A percentile compares a stretch with the other conserved stretches of the same genome.
These are phyloP conservation scores for Seiridium cupressi DNA, from an alignment of 2,329 filamentous ascomycete species.

Conservation along the genomic window DNA sequence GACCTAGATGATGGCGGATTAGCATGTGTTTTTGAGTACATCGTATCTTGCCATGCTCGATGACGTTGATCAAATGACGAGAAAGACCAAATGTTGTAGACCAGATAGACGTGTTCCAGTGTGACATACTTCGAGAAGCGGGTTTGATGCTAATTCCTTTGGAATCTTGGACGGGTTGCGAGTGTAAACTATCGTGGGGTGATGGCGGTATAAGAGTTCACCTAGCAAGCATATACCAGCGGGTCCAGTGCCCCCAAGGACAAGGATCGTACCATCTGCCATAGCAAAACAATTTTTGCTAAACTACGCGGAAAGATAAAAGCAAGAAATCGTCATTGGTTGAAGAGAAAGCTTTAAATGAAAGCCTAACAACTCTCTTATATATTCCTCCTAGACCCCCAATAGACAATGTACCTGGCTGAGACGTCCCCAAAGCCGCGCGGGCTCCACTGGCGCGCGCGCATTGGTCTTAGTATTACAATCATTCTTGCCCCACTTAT, in stretches of 20 bases:
- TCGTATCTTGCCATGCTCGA: background rate
- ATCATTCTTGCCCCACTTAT: background rate
- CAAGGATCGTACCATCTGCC: slow-evolving; percentile 19
- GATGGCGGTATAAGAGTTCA: slow-evolving; percentile 24
- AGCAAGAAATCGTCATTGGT: background rate
- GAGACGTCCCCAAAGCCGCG: too few species aligned
- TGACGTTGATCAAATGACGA: background rate
- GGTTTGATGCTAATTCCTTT: slow-evolving; percentile 15
- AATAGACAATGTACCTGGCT: too few species aligned
- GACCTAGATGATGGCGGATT: slow-evolving; percentile 12
- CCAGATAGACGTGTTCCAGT: too few species aligned
- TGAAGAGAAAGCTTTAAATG: background rate
- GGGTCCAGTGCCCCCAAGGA: slow-evolving; percentile 30
- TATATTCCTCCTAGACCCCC: too few species aligned
- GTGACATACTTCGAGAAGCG: slow-evolving; percentile 16
- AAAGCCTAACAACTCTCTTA: too few species aligned
- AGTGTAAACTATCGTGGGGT: slow-evolving; percentile 21
- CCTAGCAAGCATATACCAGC: slow-evolving; percentile 27
- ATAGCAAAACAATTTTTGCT: background rate
- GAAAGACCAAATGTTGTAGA: background rate
- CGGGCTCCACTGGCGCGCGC: too few species aligned
- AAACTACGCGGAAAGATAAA: background rate
- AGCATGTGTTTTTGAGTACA: background rate
- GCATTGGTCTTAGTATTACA: background rate
- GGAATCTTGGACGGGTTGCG: slow-evolving; percentile 21